Evolutionary conservation across 176 grass and related monocot genomes (phyloP).

Genomic region (Lolium rigidum): DNA sequence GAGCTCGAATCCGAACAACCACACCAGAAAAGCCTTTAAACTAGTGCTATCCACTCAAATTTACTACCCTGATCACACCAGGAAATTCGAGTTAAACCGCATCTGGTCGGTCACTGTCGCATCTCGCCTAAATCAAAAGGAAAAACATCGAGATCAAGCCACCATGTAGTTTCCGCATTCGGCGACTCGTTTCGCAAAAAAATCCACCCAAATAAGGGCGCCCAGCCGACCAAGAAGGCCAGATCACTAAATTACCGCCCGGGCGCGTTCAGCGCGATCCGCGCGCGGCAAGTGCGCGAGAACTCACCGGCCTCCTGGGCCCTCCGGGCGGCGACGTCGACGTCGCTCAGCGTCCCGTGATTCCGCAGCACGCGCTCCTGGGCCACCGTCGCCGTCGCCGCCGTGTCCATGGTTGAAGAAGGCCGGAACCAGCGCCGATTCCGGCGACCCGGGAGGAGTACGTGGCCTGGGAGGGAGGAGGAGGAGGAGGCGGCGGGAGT

Average conservation of each 20-base stretch:
- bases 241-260: neutral
- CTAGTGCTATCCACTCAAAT: neutral
- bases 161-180: neutral
- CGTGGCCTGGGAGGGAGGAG: neutral
- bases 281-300: neutral
- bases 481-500: neutral
- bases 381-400: neutral
- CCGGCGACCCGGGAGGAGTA: neutral
- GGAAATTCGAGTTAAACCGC: conserved; percentile 33
- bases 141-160: neutral
- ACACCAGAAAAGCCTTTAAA: neutral
- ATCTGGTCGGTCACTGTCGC: conserved; percentile 19
- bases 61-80: neutral
- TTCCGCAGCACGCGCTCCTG: conserved; percentile 27
- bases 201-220: neutral
- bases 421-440: neutral
- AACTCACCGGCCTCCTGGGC: conserved; percentile 73
- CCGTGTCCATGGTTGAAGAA: neutral
- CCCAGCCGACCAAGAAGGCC: neutral
- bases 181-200: neutral
- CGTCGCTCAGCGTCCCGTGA: conserved; percentile 18
- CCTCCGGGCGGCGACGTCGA: conserved; percentile 51
- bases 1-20: conserved; percentile 9
- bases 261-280: conserved; percentile 25
- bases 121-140: neutral